A percentile compares a stretch with the other conserved stretches of the same genome.
phyloP scores from a whole-genome alignment of 306 rosid species.

The Begonia masoniana region DNA sequence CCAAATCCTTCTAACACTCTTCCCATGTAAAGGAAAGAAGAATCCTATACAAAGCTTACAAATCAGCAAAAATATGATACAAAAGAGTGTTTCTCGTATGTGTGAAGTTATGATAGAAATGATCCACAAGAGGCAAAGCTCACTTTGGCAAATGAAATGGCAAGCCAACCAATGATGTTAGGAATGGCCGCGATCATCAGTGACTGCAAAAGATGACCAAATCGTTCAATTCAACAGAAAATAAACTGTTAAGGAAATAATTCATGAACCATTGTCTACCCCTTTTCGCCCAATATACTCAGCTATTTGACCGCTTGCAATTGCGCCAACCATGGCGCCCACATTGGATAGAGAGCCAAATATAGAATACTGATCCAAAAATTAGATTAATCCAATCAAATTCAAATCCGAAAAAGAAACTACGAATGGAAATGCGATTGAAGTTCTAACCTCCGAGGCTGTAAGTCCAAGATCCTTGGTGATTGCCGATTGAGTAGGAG shows the following conservation, averaged over 20 bases:
- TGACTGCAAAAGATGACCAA: slow-evolving; percentile 43
- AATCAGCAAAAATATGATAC: slow-evolving; percentile 6
- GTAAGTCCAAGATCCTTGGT: slow-evolving; percentile 64
- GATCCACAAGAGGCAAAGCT: slow-evolving; percentile 10
- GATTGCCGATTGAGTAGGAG: slow-evolving; percentile 92
- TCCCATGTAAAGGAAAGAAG: slow-evolving; percentile 93
- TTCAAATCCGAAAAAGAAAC: neutral
- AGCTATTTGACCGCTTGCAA: slow-evolving; percentile 90
- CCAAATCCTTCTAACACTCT: slow-evolving; percentile 98
- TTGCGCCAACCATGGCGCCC: slow-evolving; percentile 98
- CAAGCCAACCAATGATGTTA: slow-evolving; percentile 81
- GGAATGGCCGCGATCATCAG: slow-evolving; percentile 90
- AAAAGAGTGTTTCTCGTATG: neutral
- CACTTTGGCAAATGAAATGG: slow-evolving; percentile 79
- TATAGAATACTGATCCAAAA: slow-evolving; percentile 48
- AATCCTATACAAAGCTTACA: slow-evolving; percentile 36
- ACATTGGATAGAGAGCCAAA: slow-evolving; percentile 93
- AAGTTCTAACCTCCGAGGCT: slow-evolving; percentile 58
- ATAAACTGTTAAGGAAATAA: slow-evolving; percentile 1
- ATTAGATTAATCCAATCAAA: slow-evolving; percentile 13
- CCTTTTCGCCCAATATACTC: slow-evolving; percentile 96
- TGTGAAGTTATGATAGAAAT: too few relatives aligned
- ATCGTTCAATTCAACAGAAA: slow-evolving; percentile 5
- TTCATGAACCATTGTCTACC: slow-evolving; percentile 26
- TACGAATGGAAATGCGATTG: slow-evolving; percentile 1